A percentile compares a stretch with the other conserved stretches of the same genome.
Evolutionary conservation across 495 filamentous ascomycete species (phyloP).

Genomic region (Clavariopsis aquatica): DNA sequence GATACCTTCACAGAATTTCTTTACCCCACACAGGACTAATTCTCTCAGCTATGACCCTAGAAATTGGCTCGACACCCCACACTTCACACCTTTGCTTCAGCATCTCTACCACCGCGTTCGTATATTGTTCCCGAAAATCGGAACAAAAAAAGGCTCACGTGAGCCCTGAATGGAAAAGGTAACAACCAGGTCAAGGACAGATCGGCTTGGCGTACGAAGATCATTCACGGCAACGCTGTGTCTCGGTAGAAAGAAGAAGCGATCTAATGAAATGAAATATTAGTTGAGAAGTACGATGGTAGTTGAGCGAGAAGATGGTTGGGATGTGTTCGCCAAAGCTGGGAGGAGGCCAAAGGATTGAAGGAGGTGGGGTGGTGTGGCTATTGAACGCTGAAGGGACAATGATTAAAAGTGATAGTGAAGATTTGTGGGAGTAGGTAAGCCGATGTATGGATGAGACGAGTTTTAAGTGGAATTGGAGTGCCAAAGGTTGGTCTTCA

Average conservation of each 20-base stretch:
- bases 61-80: background rate
- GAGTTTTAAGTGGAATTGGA: too few relatives aligned
- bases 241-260: constrained; percentile 33
- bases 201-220: constrained; percentile 40
- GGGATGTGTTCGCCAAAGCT: constrained; percentile 18
- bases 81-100: constrained; percentile 49
- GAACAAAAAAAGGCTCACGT: constrained; percentile 44
- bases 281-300: constrained; percentile 14
- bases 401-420: constrained; percentile 39
- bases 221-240: constrained; percentile 40
- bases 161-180: constrained; percentile 44
- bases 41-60: background rate
- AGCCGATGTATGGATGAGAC: too few relatives aligned
- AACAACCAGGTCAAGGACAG: constrained; percentile 45
- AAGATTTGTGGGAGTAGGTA: constrained; percentile 8
- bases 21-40: too few relatives aligned
- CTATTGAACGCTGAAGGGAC: constrained; percentile 26
- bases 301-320: constrained; percentile 23
- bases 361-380: constrained; percentile 10
- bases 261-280: background rate
- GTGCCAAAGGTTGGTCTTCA: too few relatives aligned
- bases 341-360: constrained; percentile 11
- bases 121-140: constrained; percentile 29
- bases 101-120: constrained; percentile 46
- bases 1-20: too few relatives aligned